phyloP scores from a whole-genome alignment of 352 stramenopile genomes.

The Pythium oligandrum region DNA sequence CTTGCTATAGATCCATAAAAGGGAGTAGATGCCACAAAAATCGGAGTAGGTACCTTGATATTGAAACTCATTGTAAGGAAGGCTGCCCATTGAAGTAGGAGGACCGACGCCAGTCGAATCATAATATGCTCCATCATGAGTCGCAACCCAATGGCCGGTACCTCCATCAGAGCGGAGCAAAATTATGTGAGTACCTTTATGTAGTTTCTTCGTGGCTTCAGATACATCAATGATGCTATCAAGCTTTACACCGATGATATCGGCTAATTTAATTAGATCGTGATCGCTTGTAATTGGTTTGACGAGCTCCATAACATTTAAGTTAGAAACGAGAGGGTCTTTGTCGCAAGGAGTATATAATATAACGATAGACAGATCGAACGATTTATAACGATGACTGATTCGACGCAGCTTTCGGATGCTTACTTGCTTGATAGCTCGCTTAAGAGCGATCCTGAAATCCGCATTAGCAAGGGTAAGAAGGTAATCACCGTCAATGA shows the following conservation, averaged over 20 bases:
- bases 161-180: constrained; percentile 2
- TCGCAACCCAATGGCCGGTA: constrained; percentile 7
- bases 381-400: constrained; percentile 1
- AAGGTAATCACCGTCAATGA: constrained; percentile 9
- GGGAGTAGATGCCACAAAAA: constrained; percentile 8
- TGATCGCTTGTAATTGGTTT: constrained; percentile 11
- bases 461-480: constrained; percentile 6
- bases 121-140: constrained; percentile 7
- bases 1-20: constrained; percentile 12
- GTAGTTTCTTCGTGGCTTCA: constrained; percentile 8
- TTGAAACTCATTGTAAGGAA: constrained; percentile 10
- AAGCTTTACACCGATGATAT: constrained; percentile 6
- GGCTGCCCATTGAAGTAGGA: constrained; percentile 1
- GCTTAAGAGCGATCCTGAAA: constrained; percentile 4
- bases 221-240: constrained; percentile 3
- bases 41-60: constrained; percentile 4
- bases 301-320: constrained; percentile 6
- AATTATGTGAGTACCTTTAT: constrained; percentile 8
- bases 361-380: neutral
- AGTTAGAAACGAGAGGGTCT: neutral
- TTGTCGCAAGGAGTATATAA: constrained; percentile 1
- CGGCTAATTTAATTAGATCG: constrained; percentile 12
- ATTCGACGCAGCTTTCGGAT: constrained; percentile 11
- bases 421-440: constrained; percentile 2
- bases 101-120: constrained; percentile 4